These are phyloP conservation scores for Aegilops longissima DNA, from an alignment of 176 grass and related monocot genomes.

Conservation along the genomic window DNA sequence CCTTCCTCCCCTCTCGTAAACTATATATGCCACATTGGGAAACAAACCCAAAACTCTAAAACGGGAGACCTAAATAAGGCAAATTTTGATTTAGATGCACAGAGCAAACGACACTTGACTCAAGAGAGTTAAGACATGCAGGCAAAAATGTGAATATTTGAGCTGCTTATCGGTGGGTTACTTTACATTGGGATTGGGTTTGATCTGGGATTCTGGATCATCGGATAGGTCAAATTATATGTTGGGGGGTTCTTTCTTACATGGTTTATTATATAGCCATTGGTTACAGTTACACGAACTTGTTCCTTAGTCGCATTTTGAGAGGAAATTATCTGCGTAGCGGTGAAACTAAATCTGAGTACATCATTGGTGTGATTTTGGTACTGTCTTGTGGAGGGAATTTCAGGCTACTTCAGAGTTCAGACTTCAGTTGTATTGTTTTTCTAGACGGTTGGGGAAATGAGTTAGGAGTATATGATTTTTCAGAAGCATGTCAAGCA, in stretches of 20 bases:
- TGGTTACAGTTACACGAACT: no score
- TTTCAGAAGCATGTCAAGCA: not conserved
- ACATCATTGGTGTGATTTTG: no score
- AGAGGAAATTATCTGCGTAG: not conserved
- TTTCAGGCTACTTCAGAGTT: not conserved
- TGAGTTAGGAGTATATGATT: not conserved
- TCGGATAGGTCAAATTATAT: not conserved
- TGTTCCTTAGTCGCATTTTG: no score
- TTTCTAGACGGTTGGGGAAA: not conserved
- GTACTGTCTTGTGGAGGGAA: not conserved
- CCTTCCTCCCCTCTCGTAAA: not conserved
- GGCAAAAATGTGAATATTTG: conserved; percentile 48
- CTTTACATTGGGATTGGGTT: no score
- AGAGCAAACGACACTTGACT: not conserved
- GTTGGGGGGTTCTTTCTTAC: no score
- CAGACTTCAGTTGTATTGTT: conserved; percentile 4
- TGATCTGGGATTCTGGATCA: not conserved
- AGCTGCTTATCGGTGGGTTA: no score
- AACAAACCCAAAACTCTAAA: not conserved
- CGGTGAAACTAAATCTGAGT: not conserved
- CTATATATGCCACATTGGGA: not conserved
- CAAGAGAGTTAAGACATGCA: not conserved
- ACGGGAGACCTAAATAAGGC: conserved; percentile 22
- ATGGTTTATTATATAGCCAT: no score
- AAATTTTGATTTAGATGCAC: conserved; percentile 12